These are phyloP conservation scores for Eucalyptus urophylla DNA, from an alignment of 345 rosid genomes.

Conservation along the genomic window DNA sequence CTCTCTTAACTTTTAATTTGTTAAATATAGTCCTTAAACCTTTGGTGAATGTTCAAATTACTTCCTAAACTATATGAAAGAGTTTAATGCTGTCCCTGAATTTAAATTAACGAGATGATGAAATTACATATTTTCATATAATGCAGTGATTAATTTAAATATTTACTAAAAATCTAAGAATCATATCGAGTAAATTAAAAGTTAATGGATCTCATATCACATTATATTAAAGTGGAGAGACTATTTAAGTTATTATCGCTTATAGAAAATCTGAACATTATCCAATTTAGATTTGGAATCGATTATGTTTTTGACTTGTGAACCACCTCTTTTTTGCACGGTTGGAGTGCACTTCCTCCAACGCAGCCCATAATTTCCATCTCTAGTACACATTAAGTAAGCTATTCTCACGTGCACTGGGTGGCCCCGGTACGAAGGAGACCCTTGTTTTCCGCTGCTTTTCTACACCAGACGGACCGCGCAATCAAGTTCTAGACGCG, in stretches of 20 bases:
- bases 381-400: not conserved
- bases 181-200: too few relatives aligned
- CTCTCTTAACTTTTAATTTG: too few relatives aligned
- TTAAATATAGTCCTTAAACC: not conserved
- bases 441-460: not conserved
- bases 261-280: not conserved
- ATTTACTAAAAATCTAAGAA: too few relatives aligned
- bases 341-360: not conserved
- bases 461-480: not conserved
- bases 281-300: not conserved
- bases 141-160: too few relatives aligned
- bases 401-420: not conserved
- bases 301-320: not conserved
- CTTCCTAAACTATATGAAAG: not conserved
- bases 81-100: not conserved
- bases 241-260: too few relatives aligned
- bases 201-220: rapidly evolving
- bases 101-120: too few relatives aligned
- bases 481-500: not conserved
- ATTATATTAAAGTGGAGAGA: too few relatives aligned
- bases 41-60: not conserved
- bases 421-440: not conserved
- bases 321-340: not conserved
- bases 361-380: not conserved
- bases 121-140: too few relatives aligned